phyloP scores from a whole-genome alignment of 2,329 filamentous ascomycete genomes.

The Scorias spongiosa region DNA sequence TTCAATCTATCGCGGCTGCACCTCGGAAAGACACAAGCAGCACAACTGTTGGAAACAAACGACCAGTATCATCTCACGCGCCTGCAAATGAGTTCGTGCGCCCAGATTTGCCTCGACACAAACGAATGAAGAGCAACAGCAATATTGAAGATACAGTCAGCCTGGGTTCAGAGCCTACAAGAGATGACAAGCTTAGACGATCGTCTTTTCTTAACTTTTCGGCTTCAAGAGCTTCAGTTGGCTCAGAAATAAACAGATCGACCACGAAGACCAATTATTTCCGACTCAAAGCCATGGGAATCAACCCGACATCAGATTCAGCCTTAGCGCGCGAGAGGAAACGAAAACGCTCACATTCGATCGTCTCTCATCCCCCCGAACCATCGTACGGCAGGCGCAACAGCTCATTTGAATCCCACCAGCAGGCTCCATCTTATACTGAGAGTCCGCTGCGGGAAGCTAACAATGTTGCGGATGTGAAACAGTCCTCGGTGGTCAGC shows the following conservation, averaged over 20 bases:
- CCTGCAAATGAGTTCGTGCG: constrained; percentile 2
- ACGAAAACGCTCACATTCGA: background rate
- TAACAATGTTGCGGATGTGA: background rate
- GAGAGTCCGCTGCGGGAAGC: background rate
- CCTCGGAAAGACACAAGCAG: background rate
- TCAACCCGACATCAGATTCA: constrained; percentile 20
- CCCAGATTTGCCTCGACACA: constrained; percentile 8
- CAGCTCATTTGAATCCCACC: background rate
- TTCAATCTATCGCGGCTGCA: constrained; percentile 4
- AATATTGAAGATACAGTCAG: constrained; percentile 13
- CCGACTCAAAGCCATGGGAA: constrained; percentile 32
- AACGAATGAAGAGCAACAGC: constrained; percentile 15
- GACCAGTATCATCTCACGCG: constrained; percentile 11
- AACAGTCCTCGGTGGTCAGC: constrained; percentile 5
- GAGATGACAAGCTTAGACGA: constrained; percentile 10
- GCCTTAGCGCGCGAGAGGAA: constrained; percentile 4
- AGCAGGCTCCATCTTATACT: background rate
- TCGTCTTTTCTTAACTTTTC: constrained; percentile 19
- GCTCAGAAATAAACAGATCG: constrained; percentile 13
- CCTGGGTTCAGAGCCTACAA: constrained; percentile 3
- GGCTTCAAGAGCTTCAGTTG: constrained; percentile 12
- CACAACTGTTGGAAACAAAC: constrained; percentile 11
- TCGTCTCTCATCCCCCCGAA: background rate
- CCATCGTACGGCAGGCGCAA: background rate
- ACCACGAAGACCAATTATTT: constrained; percentile 35